Evolutionary conservation across 495 filamentous ascomycete species (phyloP).

Genomic region (Hypoxylon rickii): DNA sequence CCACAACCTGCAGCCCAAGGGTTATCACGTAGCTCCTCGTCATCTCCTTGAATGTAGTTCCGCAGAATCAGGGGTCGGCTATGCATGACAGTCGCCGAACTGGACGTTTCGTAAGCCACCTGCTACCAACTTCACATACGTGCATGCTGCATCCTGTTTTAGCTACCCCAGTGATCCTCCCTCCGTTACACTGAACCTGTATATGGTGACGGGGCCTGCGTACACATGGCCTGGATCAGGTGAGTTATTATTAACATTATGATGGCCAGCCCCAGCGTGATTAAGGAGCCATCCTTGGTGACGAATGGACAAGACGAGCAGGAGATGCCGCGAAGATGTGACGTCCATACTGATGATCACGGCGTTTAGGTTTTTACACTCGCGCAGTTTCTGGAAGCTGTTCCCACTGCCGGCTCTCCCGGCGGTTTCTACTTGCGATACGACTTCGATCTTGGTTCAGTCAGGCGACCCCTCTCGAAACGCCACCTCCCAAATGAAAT

Average conservation of each 20-base stretch:
- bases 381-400: neutral
- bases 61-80: neutral
- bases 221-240: neutral
- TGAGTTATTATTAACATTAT: constrained; percentile 8
- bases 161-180: too few species aligned
- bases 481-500: neutral
- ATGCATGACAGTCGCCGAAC: neutral
- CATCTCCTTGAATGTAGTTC: neutral
- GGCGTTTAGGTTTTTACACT: neutral
- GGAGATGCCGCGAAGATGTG: neutral
- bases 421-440: too few species aligned
- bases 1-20: constrained; percentile 1
- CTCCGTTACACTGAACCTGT: neutral
- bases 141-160: neutral
- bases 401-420: neutral
- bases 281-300: neutral
- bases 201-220: neutral
- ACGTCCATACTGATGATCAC: neutral
- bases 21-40: neutral
- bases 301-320: neutral
- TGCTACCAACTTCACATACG: neutral
- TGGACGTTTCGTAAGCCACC: neutral
- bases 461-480: neutral
- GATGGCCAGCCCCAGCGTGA: neutral
- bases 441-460: too few species aligned